Base-by-base conservation (phyloP, 176 grass and related monocot genomes). In the Paspalum notatum region DNA sequence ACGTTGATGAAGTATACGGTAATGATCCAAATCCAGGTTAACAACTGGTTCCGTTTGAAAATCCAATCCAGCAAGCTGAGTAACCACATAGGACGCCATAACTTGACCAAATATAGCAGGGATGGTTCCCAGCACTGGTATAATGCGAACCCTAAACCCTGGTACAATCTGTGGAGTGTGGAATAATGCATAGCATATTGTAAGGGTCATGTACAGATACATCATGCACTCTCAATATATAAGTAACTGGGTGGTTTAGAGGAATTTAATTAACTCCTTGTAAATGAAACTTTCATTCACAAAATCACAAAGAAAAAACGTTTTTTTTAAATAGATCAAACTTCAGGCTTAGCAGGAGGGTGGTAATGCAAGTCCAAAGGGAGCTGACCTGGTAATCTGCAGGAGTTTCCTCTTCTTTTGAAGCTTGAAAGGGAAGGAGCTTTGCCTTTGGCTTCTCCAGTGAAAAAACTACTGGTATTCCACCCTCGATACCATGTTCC, bases 11-110 rank as follows among this genome's bases (percentile, higher is more conserved):
- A 98, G 90, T 80, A 90, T 83, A 26, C 72, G 82, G 86, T 95
- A 98, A 82, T 98, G 96, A 85, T 98, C 92, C 84, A 93, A 84
- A 98, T 98, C 96, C 68, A 98, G 77, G 84, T 93, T 98, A 75
- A 95, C 88, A 65, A 95, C 80, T 58, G 92, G 96, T 56, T 98
- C 96, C 68, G 86, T 95, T 82, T 95, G 92, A 67, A 98, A 78
- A 68, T 80, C 66, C 44, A 98, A 82, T 38, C 87, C 70, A 27
- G 96, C 84, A 65, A 95, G 81, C 43, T 90, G 88, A 78, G 92
- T 98, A 74, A 82, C 15, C 78, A 98, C 90, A 78, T 93, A 95
- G 14, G 96, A 93, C 5, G 96, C 92, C 96, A 98, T 95, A 79
- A 98, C 81, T 81, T 98, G 96, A 69, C 96, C 92, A 77, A 98